Conservation (phyloP, 169 alveolate genomes). For the Babesia divergens region DNA sequence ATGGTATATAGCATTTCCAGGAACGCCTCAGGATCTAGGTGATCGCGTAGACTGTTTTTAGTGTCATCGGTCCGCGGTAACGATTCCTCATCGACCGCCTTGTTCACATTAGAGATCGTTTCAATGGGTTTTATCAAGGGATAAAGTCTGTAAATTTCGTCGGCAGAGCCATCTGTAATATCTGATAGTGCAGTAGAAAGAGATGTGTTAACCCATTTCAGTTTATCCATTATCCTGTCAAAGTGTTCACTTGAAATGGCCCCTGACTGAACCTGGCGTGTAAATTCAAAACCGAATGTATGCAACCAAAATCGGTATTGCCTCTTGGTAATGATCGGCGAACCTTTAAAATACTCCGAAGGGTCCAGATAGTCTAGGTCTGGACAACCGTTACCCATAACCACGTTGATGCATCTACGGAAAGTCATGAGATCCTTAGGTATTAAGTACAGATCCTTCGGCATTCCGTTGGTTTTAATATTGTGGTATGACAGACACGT, state of each 20-base stretch:
- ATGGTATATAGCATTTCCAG: constrained; percentile 73
- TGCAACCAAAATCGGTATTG: constrained; percentile 71
- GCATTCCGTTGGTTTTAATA: constrained; percentile 40
- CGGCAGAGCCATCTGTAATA: constrained; percentile 5
- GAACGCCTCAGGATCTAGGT: constrained; percentile 68
- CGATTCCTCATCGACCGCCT: not conserved
- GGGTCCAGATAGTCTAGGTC: constrained; percentile 62
- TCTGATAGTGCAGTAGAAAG: constrained; percentile 20
- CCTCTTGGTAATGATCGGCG: constrained; percentile 76
- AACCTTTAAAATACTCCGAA: constrained; percentile 67
- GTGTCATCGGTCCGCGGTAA: not conserved
- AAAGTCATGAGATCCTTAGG: constrained; percentile 36
- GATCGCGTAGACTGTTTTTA: constrained; percentile 20
- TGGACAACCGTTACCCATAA: not conserved
- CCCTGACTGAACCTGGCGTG: constrained; percentile 38
- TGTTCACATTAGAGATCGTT: not conserved
- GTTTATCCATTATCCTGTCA: constrained; percentile 3
- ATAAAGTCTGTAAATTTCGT: constrained; percentile 8
- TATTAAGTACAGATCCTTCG: constrained; percentile 37
- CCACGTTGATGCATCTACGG: not conserved
- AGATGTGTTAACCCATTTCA: constrained; percentile 13
- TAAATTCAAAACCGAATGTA: constrained; percentile 29
- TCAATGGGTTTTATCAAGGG: constrained; percentile 22
- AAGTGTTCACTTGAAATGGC: constrained; percentile 13
- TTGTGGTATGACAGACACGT: constrained; percentile 56